A percentile compares a stretch with the other conserved stretches of the same genome.
Evolutionary conservation across 2,329 filamentous ascomycete genomes (phyloP).

Genomic region (Xylariaceae sp.): DNA sequence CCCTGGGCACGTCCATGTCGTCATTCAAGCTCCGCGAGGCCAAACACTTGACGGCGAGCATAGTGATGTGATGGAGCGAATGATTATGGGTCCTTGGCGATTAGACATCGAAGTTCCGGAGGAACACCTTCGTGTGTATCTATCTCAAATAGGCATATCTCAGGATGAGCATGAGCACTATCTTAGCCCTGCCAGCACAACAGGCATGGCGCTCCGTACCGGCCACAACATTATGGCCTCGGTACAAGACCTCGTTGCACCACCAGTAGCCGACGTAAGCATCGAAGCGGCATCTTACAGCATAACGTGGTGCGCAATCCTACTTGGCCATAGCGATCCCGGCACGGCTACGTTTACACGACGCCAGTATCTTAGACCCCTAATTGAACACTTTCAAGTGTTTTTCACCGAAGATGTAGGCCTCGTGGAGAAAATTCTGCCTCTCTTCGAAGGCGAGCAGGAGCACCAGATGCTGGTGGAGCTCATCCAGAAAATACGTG

Average conservation of each 20-base stretch:
- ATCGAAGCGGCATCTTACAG: conserved; percentile 17
- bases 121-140: conserved; percentile 2
- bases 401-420: conserved; percentile 20
- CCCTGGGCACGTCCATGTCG: conserved; percentile 66
- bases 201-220: conserved; percentile 63
- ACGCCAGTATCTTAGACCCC: conserved; percentile 3
- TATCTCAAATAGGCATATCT: conserved; percentile 4
- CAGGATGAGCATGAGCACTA: conserved; percentile 34
- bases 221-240: conserved; percentile 67
- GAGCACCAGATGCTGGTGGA: not conserved
- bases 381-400: conserved; percentile 11
- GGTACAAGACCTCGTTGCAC: conserved; percentile 46
- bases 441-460: not conserved
- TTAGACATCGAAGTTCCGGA: conserved; percentile 9
- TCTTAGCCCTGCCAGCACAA: conserved; percentile 52
- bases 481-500: not conserved
- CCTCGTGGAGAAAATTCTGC: not conserved
- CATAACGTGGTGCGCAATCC: conserved; percentile 16
- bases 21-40: conserved; percentile 46
- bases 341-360: not conserved
- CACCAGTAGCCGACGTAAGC: not conserved
- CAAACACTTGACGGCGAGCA: conserved; percentile 34
- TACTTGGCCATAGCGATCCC: conserved; percentile 10
- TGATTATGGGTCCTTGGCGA: conserved; percentile 59
- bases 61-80: conserved; percentile 38